Conservation (phyloP, 2,329 filamentous ascomycete genomes). For the Westerdykella ornata region DNA sequence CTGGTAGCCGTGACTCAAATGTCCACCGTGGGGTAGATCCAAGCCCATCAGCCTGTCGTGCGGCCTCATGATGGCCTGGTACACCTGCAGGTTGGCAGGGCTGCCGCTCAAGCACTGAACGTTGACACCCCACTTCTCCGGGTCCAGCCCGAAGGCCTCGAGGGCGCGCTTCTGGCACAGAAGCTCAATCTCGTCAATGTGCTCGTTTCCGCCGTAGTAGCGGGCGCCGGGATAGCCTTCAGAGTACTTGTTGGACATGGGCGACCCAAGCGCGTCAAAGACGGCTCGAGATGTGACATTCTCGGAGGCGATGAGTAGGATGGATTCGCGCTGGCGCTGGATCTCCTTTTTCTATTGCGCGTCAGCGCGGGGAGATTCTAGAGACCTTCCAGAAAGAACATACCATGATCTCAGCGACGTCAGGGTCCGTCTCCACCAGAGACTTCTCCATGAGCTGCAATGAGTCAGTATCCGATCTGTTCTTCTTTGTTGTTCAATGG, state of each 20-base stretch:
- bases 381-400: constrained; percentile 24
- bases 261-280: constrained; percentile 46
- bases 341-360: constrained; percentile 71
- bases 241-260: constrained; percentile 84
- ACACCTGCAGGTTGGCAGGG: constrained; percentile 95
- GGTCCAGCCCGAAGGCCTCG: constrained; percentile 74
- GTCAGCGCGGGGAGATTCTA: constrained; percentile 10
- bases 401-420: constrained; percentile 97
- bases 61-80: constrained; percentile 92
- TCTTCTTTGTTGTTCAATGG: constrained; percentile 12
- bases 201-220: constrained; percentile 96
- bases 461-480: constrained; percentile 33
- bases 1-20: constrained; percentile 96
- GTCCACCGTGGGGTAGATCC: constrained; percentile 88
- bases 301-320: constrained; percentile 53
- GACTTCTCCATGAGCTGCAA: constrained; percentile 89
- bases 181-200: constrained; percentile 84
- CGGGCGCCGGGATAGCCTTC: constrained; percentile 94
- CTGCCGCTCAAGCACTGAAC: constrained; percentile 81
- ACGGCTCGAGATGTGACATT: constrained; percentile 37
- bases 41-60: constrained; percentile 97
- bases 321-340: constrained; percentile 94
- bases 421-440: constrained; percentile 82
- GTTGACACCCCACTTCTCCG: constrained; percentile 92
- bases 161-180: constrained; percentile 87